Evolutionary conservation across 1,139 yeast genomes (phyloP).

Genomic region (Dujonia santamariae): DNA sequence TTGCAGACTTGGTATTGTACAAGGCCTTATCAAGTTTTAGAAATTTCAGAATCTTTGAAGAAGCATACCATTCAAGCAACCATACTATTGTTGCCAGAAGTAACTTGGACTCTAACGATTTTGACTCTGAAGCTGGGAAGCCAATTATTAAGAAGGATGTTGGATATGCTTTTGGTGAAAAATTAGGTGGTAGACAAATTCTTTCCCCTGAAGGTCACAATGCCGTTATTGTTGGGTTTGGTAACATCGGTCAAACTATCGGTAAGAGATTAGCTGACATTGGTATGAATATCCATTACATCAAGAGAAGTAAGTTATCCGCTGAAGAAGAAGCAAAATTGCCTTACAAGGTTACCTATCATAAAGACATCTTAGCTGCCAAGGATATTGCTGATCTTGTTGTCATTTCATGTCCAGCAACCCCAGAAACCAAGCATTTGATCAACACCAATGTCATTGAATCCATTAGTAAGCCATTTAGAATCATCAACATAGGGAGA

Average conservation of each 20-base stretch:
- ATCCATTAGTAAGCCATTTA: constrained; percentile 48
- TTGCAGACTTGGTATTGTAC: constrained; percentile 72
- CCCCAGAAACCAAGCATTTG: constrained; percentile 55
- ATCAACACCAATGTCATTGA: constrained; percentile 48
- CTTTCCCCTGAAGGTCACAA: constrained; percentile 55
- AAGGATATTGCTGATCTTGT: constrained; percentile 51
- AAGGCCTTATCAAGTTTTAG: constrained; percentile 62
- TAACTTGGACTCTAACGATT: constrained; percentile 26
- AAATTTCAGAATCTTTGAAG: constrained; percentile 51
- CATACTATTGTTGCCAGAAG: constrained; percentile 44
- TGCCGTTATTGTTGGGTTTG: constrained; percentile 75
- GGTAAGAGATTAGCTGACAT: constrained; percentile 54
- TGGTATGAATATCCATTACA: constrained; percentile 68
- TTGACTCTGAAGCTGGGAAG: constrained; percentile 35
- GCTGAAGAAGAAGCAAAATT: constrained; percentile 31
- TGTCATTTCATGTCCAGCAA: constrained; percentile 67
- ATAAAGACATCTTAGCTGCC: constrained; percentile 32
- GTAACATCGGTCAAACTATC: constrained; percentile 68
- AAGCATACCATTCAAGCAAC: constrained; percentile 31
- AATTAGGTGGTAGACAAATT: constrained; percentile 31
- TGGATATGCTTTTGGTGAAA: constrained; percentile 49
- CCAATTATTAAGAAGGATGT: constrained; percentile 18
- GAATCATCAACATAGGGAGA: constrained; percentile 76
- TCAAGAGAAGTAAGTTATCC: constrained; percentile 52
- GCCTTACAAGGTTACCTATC: constrained; percentile 46